Evolutionary conservation across 805 yeast species (phyloP), one percentile per base, ranked within the genome.

Genomic region (Metschnikowia lachancei): DNA sequence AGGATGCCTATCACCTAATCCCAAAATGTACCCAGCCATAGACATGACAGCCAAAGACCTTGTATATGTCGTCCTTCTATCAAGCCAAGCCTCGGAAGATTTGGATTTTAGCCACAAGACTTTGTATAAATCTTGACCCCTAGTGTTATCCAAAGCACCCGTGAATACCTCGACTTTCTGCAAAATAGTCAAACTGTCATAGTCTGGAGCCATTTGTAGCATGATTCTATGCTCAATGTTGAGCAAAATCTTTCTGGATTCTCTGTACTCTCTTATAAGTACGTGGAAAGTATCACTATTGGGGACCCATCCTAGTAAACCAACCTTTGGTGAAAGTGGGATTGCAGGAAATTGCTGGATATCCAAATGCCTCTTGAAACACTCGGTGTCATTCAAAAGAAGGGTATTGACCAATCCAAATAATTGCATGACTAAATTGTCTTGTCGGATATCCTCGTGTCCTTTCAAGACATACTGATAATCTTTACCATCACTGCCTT

Each of bases 131-230:
- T 94, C 99, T 65, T 94, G 97, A 1, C 99, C 98, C 57, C 95
- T 76, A 0, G 99, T 92, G 61, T 90, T 91, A 62, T 92, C 97
- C 56, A 94, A 70, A 0, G 99, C 97, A 59, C 92, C 90, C 0
- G 96, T 88, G 71, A 94, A 95, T 5, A 94, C 97, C 65, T 94
- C 99, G 36, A 95, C 92, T 65, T 94, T 92, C 59, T 95, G 95
- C 50, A 94, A 69, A 22, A 91, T 72, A 0, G 97, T 90, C 63
- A 94, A 72, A 51, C 82, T 85, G 55, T 94, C 99, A 66, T 87
- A 94, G 62, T 91, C 91, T 1, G 97, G 97, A 0, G 98, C 96
- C 98, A 92, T 92, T 64, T 92, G 98, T 32, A 89, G 68, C 96
- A 92, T 91, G 46, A 92, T 87, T 53, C 97, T 77, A 63, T 92